A percentile compares a stretch with the other conserved stretches of the same genome.
These are phyloP conservation scores for Mycosarcoma mackinlayi DNA, from an alignment of 1,284 basidiomycete genomes.

Conservation along the genomic window DNA sequence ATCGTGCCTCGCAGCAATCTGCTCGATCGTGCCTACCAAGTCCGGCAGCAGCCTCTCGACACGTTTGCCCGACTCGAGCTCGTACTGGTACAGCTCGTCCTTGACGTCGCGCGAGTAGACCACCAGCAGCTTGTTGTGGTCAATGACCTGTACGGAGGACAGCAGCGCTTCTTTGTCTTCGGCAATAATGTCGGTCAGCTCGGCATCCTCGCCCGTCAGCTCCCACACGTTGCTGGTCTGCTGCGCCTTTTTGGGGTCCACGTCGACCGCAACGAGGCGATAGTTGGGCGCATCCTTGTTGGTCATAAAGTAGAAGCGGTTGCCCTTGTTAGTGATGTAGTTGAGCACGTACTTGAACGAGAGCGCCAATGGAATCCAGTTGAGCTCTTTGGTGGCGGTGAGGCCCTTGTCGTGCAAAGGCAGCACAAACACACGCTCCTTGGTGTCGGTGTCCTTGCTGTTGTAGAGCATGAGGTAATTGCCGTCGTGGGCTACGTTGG, in stretches of 20 bases:
- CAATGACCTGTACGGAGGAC: conserved; percentile 73
- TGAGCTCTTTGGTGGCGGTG: conserved; percentile 22
- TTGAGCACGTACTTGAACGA: conserved; percentile 60
- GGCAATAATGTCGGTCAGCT: conserved; percentile 76
- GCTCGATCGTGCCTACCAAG: conserved; percentile 76
- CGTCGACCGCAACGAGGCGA: conserved; percentile 54
- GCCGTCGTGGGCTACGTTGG: conserved; percentile 61
- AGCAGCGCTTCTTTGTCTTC: conserved; percentile 77
- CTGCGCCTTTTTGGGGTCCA: conserved; percentile 46
- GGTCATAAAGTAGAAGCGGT: conserved; percentile 64
- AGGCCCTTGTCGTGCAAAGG: conserved; percentile 46
- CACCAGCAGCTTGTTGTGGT: conserved; percentile 75
- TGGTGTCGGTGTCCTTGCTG: conserved; percentile 63
- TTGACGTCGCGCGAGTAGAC: conserved; percentile 83
- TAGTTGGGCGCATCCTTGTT: conserved; percentile 66
- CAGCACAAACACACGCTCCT: conserved; percentile 55
- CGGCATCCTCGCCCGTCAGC: conserved; percentile 46
- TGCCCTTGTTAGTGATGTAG: conserved; percentile 61
- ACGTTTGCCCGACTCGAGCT: conserved; percentile 73
- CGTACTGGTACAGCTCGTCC: conserved; percentile 82
- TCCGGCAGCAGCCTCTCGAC: conserved; percentile 75
- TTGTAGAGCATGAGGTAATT: conserved; percentile 58
- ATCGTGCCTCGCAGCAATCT: conserved; percentile 73
- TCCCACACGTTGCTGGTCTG: conserved; percentile 51
- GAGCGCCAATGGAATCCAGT: conserved; percentile 60